Conservation (phyloP, 164 flowering plant species). For the Annona squamosa region DNA sequence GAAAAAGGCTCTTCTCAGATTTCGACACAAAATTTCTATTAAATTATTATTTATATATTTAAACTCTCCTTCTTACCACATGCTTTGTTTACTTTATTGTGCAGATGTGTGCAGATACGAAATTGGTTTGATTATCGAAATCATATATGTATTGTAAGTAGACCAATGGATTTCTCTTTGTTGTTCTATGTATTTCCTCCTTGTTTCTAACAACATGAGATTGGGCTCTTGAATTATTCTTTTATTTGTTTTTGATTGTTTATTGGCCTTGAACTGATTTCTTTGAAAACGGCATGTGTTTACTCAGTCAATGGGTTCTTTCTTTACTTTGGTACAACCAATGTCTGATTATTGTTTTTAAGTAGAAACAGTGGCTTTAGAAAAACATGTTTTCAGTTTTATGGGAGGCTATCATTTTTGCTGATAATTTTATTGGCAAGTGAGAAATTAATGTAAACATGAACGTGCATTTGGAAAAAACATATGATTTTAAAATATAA, state of each 20-base stretch:
- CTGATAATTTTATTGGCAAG: too few relatives aligned
- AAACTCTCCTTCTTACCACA: not conserved
- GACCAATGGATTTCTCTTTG: conserved; percentile 9
- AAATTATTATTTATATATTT: not conserved
- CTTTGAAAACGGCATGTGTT: not conserved
- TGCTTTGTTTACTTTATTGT: conserved; percentile 5
- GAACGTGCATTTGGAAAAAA: too few relatives aligned
- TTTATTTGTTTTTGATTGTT: not conserved
- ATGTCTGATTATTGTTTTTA: too few relatives aligned
- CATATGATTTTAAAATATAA: too few relatives aligned
- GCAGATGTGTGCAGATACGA: conserved; percentile 84
- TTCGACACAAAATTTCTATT: too few relatives aligned
- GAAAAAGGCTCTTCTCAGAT: too few relatives aligned
- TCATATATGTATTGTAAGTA: conserved; percentile 91
- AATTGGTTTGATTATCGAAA: conserved; percentile 91
- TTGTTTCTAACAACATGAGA: not conserved
- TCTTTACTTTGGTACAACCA: not conserved
- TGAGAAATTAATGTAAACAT: too few relatives aligned
- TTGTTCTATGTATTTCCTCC: not conserved
- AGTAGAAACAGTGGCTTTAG: too few relatives aligned
- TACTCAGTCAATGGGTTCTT: not conserved
- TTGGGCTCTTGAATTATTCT: not conserved
- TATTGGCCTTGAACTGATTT: conserved; percentile 1
- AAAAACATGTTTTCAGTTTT: too few relatives aligned
- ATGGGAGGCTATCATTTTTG: too few relatives aligned